Conservation (phyloP, 2,329 filamentous ascomycete genomes). For the Diaporthe longicolla region DNA sequence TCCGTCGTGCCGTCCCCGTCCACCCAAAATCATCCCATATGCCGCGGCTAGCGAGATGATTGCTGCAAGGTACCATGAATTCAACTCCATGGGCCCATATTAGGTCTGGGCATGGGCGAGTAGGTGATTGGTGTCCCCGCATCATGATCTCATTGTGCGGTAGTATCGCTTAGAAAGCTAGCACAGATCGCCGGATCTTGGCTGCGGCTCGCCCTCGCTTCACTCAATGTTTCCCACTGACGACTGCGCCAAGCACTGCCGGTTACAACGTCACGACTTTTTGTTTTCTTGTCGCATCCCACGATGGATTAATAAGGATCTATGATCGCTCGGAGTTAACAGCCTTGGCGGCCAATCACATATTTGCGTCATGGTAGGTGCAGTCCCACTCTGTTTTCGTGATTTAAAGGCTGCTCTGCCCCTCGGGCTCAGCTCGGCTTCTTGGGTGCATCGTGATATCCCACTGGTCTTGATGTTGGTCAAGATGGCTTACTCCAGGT, state of each 20-base stretch:
- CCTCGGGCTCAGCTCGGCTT: not conserved
- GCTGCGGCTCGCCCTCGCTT: constrained; percentile 15
- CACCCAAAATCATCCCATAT: not conserved
- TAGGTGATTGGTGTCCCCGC: constrained; percentile 10
- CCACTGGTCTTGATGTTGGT: not conserved
- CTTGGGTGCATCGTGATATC: not conserved
- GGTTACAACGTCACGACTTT: constrained; percentile 29
- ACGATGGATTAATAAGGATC: not conserved
- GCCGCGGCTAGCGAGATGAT: constrained; percentile 25
- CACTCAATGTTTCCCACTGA: not conserved
- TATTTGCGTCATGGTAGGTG: constrained; percentile 13
- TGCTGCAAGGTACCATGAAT: constrained; percentile 24
- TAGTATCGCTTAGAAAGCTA: constrained; percentile 1
- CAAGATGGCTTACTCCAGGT: not conserved
- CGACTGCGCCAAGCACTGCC: constrained; percentile 6
- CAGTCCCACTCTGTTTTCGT: not conserved
- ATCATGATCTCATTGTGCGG: constrained; percentile 30
- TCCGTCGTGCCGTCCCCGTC: no score
- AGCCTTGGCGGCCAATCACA: constrained; percentile 6
- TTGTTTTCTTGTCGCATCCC: not conserved
- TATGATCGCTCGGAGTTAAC: not conserved
- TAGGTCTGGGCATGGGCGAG: not conserved
- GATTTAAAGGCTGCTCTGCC: constrained; percentile 11
- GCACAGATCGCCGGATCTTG: constrained; percentile 1
- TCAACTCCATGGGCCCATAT: not conserved